These are phyloP conservation scores for Pyracantha coccinea DNA, from an alignment of 331 rosid genomes.

Conservation along the genomic window DNA sequence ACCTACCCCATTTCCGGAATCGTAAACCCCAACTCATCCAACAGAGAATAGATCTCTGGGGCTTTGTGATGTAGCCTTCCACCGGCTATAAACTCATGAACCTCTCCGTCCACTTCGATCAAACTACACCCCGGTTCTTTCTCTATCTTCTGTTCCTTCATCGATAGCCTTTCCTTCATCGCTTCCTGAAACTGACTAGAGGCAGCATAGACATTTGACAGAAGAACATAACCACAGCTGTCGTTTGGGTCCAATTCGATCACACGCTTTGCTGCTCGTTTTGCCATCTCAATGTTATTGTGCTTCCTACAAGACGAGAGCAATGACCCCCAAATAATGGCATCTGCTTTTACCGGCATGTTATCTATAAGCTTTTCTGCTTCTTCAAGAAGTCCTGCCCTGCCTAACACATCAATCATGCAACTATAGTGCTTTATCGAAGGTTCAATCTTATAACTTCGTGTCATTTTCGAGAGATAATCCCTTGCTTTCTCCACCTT, in stretches of 20 bases:
- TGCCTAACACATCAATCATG: constrained; percentile 72
- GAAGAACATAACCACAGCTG: constrained; percentile 53
- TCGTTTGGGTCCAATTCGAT: constrained; percentile 54
- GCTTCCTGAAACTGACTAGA: constrained; percentile 51
- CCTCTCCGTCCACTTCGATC: constrained; percentile 70
- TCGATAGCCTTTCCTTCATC: constrained; percentile 46
- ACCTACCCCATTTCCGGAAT: not conserved
- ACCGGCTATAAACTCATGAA: constrained; percentile 71
- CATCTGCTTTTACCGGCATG: constrained; percentile 54
- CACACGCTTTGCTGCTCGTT: constrained; percentile 53
- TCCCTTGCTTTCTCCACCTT: constrained; percentile 49
- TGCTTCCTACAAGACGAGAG: constrained; percentile 67
- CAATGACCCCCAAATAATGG: constrained; percentile 79
- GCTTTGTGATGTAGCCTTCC: constrained; percentile 56
- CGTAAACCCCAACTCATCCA: constrained; percentile 22
- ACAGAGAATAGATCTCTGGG: constrained; percentile 50
- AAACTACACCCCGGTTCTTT: constrained; percentile 88
- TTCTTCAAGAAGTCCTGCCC: constrained; percentile 62
- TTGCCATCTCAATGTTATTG: constrained; percentile 51
- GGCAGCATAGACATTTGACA: constrained; percentile 66
- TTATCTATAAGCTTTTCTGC: constrained; percentile 52
- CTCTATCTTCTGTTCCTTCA: constrained; percentile 46
- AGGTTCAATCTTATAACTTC: constrained; percentile 41
- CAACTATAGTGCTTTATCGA: constrained; percentile 70
- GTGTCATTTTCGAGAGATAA: constrained; percentile 46